A percentile compares a stretch with the other conserved stretches of the same genome.
Evolutionary conservation across 2,329 filamentous ascomycete genomes (phyloP).

Genomic region (Colletotrichum euphorbiae): DNA sequence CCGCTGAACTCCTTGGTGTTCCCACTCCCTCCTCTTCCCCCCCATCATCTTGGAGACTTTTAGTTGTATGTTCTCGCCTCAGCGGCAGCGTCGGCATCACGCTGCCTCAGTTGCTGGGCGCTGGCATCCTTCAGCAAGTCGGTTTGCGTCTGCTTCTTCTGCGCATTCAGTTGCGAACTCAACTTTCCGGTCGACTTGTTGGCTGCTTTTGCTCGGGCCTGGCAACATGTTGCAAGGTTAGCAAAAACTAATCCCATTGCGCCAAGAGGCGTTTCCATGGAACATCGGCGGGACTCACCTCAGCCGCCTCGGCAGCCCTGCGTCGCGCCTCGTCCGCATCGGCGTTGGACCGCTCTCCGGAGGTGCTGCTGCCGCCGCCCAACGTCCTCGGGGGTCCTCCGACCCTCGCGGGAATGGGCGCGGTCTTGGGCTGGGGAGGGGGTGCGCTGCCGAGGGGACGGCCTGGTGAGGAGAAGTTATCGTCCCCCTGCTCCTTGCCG

Average conservation of each 20-base stretch:
- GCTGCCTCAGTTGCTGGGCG: constrained; percentile 70
- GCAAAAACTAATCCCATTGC: neutral
- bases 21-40: neutral
- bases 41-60: neutral
- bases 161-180: constrained; percentile 75
- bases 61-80: constrained; percentile 49
- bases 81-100: constrained; percentile 74
- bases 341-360: constrained; percentile 41
- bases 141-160: constrained; percentile 78
- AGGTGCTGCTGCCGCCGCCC: constrained; percentile 60
- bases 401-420: constrained; percentile 64
- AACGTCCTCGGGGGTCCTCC: constrained; percentile 72
- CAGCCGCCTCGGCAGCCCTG: constrained; percentile 84
- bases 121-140: constrained; percentile 77
- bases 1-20: neutral
- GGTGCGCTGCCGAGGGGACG: constrained; percentile 74
- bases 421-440: constrained; percentile 60
- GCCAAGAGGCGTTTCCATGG: neutral
- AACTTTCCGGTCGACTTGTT: constrained; percentile 75
- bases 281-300: constrained; percentile 67
- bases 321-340: constrained; percentile 70
- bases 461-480: constrained; percentile 78
- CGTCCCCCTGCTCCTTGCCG: constrained; percentile 79
- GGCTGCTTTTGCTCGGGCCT: constrained; percentile 76
- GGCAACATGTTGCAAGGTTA: constrained; percentile 8